Percentiles rank a stretch among this genome's conserved stretches.
Conservation (phyloP, 2,329 filamentous ascomycete species). For the Dothideomycetes sp. region DNA sequence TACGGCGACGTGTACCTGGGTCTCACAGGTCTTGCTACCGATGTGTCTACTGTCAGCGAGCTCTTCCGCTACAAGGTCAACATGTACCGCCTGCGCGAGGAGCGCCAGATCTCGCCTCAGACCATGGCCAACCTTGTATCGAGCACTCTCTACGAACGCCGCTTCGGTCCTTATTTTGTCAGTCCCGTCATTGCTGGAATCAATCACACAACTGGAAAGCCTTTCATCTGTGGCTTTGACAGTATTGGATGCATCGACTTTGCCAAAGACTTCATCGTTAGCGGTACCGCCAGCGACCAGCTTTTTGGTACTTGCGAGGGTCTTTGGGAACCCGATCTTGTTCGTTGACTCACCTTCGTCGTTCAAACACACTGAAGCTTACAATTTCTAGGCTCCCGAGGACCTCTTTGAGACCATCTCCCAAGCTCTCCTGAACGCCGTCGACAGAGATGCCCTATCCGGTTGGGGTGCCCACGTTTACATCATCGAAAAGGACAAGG, state of each 20-base stretch:
- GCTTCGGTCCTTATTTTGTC: slow-evolving; percentile 96
- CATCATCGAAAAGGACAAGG: slow-evolving; percentile 99
- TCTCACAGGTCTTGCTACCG: slow-evolving; percentile 89
- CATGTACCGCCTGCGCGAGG: slow-evolving; percentile 98
- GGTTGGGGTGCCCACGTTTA: slow-evolving; percentile 99
- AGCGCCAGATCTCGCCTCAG: slow-evolving; percentile 86
- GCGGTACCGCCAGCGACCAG: slow-evolving; percentile 91
- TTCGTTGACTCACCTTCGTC: slow-evolving; percentile 34
- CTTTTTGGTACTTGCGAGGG: slow-evolving; percentile 98
- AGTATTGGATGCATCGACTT: slow-evolving; percentile 99
- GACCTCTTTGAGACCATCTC: slow-evolving; percentile 98
- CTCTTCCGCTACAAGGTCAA: slow-evolving; percentile 99
- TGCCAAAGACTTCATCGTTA: slow-evolving; percentile 98
- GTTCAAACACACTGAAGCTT: slow-evolving; percentile 1
- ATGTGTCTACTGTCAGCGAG: slow-evolving; percentile 88
- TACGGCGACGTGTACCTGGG: slow-evolving; percentile 94
- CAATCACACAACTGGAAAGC: slow-evolving; percentile 85
- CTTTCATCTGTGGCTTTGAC: slow-evolving; percentile 98
- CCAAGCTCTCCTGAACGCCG: slow-evolving; percentile 86
- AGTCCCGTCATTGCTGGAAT: slow-evolving; percentile 89
- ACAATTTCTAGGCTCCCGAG: slow-evolving; percentile 58
- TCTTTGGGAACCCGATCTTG: slow-evolving; percentile 94
- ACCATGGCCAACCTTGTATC: slow-evolving; percentile 96
- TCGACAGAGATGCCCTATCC: slow-evolving; percentile 91
- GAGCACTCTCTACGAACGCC: slow-evolving; percentile 81